Evolutionary conservation across 129 eudicot species (phyloP), one percentile per base, ranked within the genome.

Genomic region (Artemisia tridentata): DNA sequence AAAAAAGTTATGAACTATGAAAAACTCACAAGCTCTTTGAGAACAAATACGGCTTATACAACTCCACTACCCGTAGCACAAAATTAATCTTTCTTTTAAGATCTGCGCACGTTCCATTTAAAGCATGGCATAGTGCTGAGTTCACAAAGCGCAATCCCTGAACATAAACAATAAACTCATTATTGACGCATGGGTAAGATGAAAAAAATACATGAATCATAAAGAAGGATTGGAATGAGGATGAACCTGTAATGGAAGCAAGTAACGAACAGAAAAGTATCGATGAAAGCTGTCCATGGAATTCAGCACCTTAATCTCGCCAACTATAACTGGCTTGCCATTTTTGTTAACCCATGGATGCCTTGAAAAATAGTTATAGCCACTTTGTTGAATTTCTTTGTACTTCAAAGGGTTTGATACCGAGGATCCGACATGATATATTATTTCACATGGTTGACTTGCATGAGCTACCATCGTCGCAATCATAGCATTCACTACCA

Each of bases 1-100:
- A 34, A 34, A 38, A 7, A 38, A 11, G 45, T 38, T 1, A 38
- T 38, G 10, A 38, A 38, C 45, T 38, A 7, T 7, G 17, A 64
- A 52, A 65, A 66, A 77, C 90, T 45, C 82, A 82, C 90, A 76
- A 73, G 74, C 83, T 82, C 68, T 85, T 78, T 67, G 78, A 86
- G 78, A 82, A 86, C 71, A 86, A 48, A 71, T 82, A 86, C 19
- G 91, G 83, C 75, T 74, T 70, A 80, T 86, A 86, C n/a, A 86
- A 59, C n/a, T 86, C 91, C 56, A 72, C 79, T 48, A 86, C 27
- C 34, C 83, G 48, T 61, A 77, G 34, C 16, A 78, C 79, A 23
- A 50, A 68, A 1, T 67, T 77, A 50, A 75, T 74, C 45, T 79
- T 86, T 63, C 85, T 53, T n/a, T 64, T 80, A 20, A 75, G 73